Evolutionary conservation across 2,329 filamentous ascomycete species (phyloP), one percentile per base, ranked within the genome.

Genomic region (Bipolaris oryzae): DNA sequence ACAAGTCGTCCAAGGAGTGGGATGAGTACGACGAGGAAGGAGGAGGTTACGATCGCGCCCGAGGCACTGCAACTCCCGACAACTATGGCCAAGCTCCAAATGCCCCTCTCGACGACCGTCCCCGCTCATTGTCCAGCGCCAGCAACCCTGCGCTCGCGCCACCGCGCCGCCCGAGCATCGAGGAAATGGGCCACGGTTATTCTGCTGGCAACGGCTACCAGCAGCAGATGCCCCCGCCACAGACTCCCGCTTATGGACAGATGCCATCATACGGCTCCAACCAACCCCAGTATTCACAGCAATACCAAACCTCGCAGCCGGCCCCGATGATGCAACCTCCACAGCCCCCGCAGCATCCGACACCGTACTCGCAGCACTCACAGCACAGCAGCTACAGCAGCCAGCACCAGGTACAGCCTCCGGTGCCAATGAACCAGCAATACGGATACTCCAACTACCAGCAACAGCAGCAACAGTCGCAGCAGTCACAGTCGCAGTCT

Each of bases 1-100:
- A 84, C 59, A 93, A 94, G 78, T 79, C 82, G 10, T 80, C 80
- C 46, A 85, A 86, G 63, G 86, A 89, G 20, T 89, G 88, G 71
- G 87, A 91, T n/a, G 84, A 70, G 18, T 88, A 85, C 58, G 82
- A 85, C 11, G 83, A 84, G 9, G 81, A 84, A n/a, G 76, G 74
- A n/a, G 64, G 60, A 39, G 76, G 75, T 6, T 81, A 81, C 60
- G 76, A 79, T 15, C 79, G 79, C 38, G 74, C 78, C 4, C 78
- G 83, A 61, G 78, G 81, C 63, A 83, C 79, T 46, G 74, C 79
- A 5, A 84, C 82, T 2, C 81, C 82, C 1, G 81, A 83, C 57
- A 68, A 73, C 5, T 83, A 83, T 54, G 74, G 74, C 38, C 78
- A 76, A 37, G 76, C 77, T 33, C 75, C 80, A 2, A 70, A 61